Evolutionary conservation across 148 eudicot genomes (phyloP).

Genomic region (Chenopodium album): DNA sequence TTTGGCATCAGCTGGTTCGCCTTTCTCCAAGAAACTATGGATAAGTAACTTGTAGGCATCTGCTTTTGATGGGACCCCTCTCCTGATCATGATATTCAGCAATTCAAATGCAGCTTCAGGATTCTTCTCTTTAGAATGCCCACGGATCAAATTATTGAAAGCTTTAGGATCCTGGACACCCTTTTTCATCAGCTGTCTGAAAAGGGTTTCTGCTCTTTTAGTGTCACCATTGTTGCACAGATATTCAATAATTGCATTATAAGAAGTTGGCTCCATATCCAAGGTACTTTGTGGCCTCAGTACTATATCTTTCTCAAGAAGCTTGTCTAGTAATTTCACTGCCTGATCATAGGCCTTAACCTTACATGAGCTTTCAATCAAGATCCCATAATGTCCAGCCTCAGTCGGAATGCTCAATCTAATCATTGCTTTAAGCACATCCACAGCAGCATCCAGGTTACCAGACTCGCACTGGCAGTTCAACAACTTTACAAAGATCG

Average conservation of each 20-base stretch:
- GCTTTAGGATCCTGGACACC: slow-evolving; percentile 70
- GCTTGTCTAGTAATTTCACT: slow-evolving; percentile 65
- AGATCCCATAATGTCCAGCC: slow-evolving; percentile 85
- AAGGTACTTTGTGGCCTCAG: slow-evolving; percentile 56
- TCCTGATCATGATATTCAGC: slow-evolving; percentile 81
- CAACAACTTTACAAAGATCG: slow-evolving; percentile 58
- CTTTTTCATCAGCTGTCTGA: slow-evolving; percentile 87
- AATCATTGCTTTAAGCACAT: slow-evolving; percentile 79
- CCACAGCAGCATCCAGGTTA: slow-evolving; percentile 75
- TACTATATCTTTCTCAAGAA: slow-evolving; percentile 76
- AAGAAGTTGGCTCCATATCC: slow-evolving; percentile 72
- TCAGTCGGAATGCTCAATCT: slow-evolving; percentile 69
- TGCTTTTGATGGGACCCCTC: slow-evolving; percentile 53
- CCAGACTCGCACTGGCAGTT: slow-evolving; percentile 70
- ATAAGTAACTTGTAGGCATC: slow-evolving; percentile 56
- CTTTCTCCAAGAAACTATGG: slow-evolving; percentile 69
- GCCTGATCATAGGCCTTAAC: slow-evolving; percentile 62
- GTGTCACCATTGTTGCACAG: slow-evolving; percentile 72
- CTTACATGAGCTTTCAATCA: slow-evolving; percentile 79
- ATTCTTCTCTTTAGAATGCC: slow-evolving; percentile 68
- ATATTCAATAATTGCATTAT: slow-evolving; percentile 70
- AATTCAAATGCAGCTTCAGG: slow-evolving; percentile 76
- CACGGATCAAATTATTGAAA: slow-evolving; percentile 65
- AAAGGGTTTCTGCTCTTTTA: slow-evolving; percentile 68
- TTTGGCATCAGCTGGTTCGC: slow-evolving; percentile 90